Evolutionary conservation across 2,329 filamentous ascomycete species (phyloP).

Genomic region (Cercospora berteroae): DNA sequence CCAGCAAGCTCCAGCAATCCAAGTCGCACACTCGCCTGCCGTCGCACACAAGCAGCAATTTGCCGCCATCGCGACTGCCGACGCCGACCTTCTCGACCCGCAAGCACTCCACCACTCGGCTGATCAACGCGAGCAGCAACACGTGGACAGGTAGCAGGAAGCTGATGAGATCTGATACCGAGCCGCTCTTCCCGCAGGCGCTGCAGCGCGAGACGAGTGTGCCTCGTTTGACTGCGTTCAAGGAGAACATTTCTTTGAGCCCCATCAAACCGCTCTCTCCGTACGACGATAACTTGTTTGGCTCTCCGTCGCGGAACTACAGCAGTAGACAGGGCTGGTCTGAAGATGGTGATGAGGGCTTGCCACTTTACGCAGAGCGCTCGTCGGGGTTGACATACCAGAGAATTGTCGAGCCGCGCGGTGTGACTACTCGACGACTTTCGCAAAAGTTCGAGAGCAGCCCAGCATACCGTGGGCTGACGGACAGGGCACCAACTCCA

Average conservation of each 20-base stretch:
- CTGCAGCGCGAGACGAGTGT: slow-evolving; percentile 16
- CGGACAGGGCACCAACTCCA: slow-evolving; percentile 25
- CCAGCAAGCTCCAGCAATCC: slow-evolving; percentile 25
- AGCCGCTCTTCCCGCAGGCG: slow-evolving; percentile 33
- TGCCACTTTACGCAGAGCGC: slow-evolving; percentile 6
- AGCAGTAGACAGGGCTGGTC: slow-evolving; percentile 21
- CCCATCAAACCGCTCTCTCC: slow-evolving; percentile 29
- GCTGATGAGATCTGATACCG: slow-evolving; percentile 37
- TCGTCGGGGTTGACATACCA: slow-evolving; percentile 3
- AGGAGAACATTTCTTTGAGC: slow-evolving; percentile 37
- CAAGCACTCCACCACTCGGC: slow-evolving; percentile 29
- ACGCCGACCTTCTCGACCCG: slow-evolving; percentile 28
- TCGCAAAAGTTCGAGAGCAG: slow-evolving; percentile 31
- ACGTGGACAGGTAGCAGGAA: slow-evolving; percentile 18
- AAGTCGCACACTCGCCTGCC: slow-evolving; percentile 33
- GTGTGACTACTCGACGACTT: slow-evolving; percentile 11
- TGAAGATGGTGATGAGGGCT: slow-evolving; percentile 13
- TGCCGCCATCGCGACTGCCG: slow-evolving; percentile 27
- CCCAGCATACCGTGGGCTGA: slow-evolving; percentile 27
- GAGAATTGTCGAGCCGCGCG: neutral
- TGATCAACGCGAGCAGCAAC: slow-evolving; percentile 19
- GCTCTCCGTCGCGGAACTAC: slow-evolving; percentile 22
- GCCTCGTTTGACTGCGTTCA: slow-evolving; percentile 32
- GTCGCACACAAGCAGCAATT: slow-evolving; percentile 18
- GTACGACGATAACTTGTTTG: slow-evolving; percentile 22